Conservation (phyloP, 331 rosid genomes). For the Pyrus hybrid region DNA sequence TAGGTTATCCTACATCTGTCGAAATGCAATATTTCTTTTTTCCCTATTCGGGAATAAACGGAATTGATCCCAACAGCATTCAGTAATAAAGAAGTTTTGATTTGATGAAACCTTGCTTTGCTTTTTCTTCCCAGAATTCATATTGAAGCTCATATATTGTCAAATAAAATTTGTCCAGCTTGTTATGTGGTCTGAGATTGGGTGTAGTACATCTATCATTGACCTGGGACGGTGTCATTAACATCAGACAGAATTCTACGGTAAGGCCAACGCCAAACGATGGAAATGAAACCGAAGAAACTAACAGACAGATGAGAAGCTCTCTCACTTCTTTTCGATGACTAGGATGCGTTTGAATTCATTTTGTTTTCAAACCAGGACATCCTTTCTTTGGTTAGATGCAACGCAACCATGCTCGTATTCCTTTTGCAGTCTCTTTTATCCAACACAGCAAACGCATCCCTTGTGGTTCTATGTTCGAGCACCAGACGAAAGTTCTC, state of each 20-base stretch:
- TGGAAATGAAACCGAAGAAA: neutral
- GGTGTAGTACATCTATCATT: neutral
- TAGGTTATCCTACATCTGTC: constrained; percentile 8
- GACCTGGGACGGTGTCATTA: neutral
- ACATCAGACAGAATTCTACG: neutral
- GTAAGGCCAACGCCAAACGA: neutral
- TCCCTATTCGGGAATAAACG: constrained; percentile 3
- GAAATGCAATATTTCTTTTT: neutral
- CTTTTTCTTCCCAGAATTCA: neutral
- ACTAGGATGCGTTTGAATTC: neutral
- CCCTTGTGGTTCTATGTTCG: too few relatives aligned
- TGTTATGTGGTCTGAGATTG: neutral
- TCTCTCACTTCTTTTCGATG: neutral
- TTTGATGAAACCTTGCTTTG: neutral
- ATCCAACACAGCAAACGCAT: too few relatives aligned
- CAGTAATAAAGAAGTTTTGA: constrained; percentile 12
- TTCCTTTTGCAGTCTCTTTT: too few relatives aligned
- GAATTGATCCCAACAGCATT: neutral
- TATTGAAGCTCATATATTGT: too few relatives aligned
- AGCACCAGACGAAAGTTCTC: too few relatives aligned
- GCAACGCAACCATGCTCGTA: too few relatives aligned
- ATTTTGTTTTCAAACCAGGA: too few relatives aligned
- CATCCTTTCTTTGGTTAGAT: too few relatives aligned
- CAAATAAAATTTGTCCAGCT: neutral
- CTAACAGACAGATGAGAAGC: neutral